Evolutionary conservation across 164 flowering plant species (phyloP).

Genomic region (Berberis thunbergii): DNA sequence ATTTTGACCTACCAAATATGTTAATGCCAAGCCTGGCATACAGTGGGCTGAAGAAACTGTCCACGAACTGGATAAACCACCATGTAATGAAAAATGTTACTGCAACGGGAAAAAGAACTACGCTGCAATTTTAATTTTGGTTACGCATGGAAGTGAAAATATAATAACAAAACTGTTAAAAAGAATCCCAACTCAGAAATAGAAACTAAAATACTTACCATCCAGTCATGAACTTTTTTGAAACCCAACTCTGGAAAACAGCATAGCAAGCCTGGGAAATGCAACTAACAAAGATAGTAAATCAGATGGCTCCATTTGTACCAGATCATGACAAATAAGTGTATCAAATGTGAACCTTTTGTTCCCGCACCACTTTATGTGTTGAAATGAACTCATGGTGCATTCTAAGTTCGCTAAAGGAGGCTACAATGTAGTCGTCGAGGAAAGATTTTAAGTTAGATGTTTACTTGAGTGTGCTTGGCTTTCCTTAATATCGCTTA

Average conservation of each 20-base stretch:
- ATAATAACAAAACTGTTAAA: not conserved
- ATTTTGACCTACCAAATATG: conserved; percentile 51
- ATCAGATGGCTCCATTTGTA: too few species aligned
- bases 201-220: conserved; percentile 37
- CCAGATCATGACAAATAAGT: too few species aligned
- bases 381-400: too few species aligned
- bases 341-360: too few species aligned
- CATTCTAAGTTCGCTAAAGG: too few species aligned
- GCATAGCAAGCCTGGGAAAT: too few species aligned
- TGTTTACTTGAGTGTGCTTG: too few species aligned
- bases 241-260: conserved; percentile 19
- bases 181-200: not conserved
- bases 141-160: conserved; percentile 7
- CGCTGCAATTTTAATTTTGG: conserved; percentile 28
- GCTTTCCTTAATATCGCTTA: too few species aligned
- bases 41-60: conserved; percentile 85
- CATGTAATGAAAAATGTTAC: conserved; percentile 58
- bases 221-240: conserved; percentile 95
- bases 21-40: conserved; percentile 68
- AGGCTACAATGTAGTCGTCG: too few species aligned
- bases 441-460: too few species aligned
- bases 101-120: conserved; percentile 73
- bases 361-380: too few species aligned
- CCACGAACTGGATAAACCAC: conserved; percentile 78
- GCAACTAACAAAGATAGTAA: too few species aligned